These are phyloP conservation scores for Talaromyces verruculosus DNA, from an alignment of 2,329 filamentous ascomycete species.

Conservation along the genomic window DNA sequence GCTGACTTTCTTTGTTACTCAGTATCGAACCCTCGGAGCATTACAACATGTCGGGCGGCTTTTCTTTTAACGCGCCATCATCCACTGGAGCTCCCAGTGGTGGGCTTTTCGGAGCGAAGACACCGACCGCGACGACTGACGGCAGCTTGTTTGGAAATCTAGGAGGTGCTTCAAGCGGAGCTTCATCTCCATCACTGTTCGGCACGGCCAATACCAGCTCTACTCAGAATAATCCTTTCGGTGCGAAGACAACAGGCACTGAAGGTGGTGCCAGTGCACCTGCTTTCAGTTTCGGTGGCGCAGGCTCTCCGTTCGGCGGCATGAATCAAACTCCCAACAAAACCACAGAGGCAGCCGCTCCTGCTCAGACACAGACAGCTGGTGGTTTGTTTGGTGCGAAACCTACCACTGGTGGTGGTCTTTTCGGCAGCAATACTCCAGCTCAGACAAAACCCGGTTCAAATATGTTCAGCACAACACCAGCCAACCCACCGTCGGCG, in stretches of 20 bases:
- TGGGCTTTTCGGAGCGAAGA: slow-evolving; percentile 35
- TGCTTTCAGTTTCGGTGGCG: slow-evolving; percentile 38
- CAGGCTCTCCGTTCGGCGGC: slow-evolving; percentile 31
- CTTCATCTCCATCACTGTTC: slow-evolving; percentile 37
- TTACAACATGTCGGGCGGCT: slow-evolving; percentile 34
- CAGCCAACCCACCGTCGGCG: slow-evolving; percentile 48
- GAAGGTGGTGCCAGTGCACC: slow-evolving; percentile 27
- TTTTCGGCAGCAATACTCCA: slow-evolving; percentile 45
- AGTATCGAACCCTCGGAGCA: slow-evolving; percentile 21
- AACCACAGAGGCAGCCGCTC: slow-evolving; percentile 33
- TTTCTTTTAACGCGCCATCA: slow-evolving; percentile 39
- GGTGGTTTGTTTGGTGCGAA: slow-evolving; percentile 37
- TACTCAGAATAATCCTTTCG: slow-evolving; percentile 31
- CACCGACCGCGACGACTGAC: slow-evolving; percentile 20
- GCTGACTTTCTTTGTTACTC: background rate
- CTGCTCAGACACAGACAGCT: slow-evolving; percentile 33
- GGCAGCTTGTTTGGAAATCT: slow-evolving; percentile 46
- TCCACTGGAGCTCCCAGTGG: slow-evolving; percentile 38
- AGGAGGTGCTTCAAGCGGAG: slow-evolving; percentile 32
- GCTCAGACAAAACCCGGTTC: slow-evolving; percentile 34
- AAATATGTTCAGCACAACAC: slow-evolving; percentile 41
- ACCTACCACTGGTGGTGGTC: slow-evolving; percentile 22
- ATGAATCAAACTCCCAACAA: slow-evolving; percentile 40
- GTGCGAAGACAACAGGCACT: slow-evolving; percentile 25
- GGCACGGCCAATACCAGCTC: slow-evolving; percentile 31